These are phyloP conservation scores for Corymbia calophylla DNA, from an alignment of 441 rosid genomes.

Conservation along the genomic window DNA sequence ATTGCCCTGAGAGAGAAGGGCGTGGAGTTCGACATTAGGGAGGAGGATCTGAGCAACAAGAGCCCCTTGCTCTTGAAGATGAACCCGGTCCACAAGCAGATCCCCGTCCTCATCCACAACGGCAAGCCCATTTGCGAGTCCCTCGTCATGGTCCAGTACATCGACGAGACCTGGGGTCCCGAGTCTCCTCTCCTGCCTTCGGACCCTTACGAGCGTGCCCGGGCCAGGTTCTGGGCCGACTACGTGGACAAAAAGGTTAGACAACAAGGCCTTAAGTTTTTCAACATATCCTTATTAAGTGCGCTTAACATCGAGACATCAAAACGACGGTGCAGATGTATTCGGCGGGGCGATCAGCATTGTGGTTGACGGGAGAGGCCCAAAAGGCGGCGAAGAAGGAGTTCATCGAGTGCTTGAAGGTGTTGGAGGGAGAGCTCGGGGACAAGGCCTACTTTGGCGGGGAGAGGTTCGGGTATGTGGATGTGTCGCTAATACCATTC, in stretches of 20 bases:
- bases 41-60: background rate
- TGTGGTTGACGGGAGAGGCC: background rate
- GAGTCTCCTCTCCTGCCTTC: background rate
- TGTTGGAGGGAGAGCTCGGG: background rate
- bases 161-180: background rate
- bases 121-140: background rate
- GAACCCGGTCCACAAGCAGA: background rate
- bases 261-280: background rate
- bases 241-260: conserved; percentile 2
- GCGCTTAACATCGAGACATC: background rate
- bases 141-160: background rate
- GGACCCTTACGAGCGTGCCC: background rate
- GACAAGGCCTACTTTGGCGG: background rate
- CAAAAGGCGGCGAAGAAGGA: background rate
- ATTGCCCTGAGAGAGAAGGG: background rate
- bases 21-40: background rate
- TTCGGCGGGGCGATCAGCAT: background rate
- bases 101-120: background rate
- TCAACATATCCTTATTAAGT: background rate
- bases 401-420: background rate
- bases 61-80: background rate
- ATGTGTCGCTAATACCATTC: background rate
- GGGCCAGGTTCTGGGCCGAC: conserved; percentile 5
- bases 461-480: background rate
- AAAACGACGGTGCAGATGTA: background rate